Conservation (phyloP, 306 rosid genomes). For the Canavalia ensiformis region DNA sequence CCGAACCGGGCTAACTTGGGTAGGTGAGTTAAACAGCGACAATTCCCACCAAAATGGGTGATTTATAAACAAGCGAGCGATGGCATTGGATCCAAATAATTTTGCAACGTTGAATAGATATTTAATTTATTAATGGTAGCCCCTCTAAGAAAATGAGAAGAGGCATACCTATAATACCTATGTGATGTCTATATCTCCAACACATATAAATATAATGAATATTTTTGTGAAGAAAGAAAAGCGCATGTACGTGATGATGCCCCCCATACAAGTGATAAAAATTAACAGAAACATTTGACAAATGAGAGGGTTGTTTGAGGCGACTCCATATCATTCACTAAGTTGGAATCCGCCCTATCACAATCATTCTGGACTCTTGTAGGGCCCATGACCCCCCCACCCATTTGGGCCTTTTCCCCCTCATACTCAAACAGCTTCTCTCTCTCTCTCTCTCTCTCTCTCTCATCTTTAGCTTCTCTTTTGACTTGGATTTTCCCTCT, state of each 20-base stretch:
- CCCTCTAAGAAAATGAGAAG: constrained; percentile 24
- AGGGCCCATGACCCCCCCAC: constrained; percentile 45
- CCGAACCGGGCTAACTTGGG: too few relatives aligned
- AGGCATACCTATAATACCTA: constrained; percentile 17
- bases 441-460: constrained; percentile 34
- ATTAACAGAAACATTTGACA: constrained; percentile 9
- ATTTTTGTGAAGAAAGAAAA: background rate
- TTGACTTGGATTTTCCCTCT: constrained; percentile 61
- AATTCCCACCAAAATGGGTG: background rate
- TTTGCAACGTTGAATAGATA: background rate
- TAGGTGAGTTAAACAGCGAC: too few relatives aligned
- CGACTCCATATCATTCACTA: background rate
- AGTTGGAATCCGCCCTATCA: constrained; percentile 33
- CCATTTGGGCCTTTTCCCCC: constrained; percentile 38
- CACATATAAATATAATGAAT: constrained; percentile 2
- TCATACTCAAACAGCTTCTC: constrained; percentile 52
- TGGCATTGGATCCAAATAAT: constrained; percentile 32
- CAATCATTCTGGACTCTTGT: constrained; percentile 56
- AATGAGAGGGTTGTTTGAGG: constrained; percentile 10
- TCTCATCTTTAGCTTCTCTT: constrained; percentile 39
- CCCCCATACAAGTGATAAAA: background rate
- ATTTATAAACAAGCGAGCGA: background rate
- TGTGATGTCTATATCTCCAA: constrained; percentile 31
- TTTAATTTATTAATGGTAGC: background rate
- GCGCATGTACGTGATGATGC: background rate